These are phyloP conservation scores for Collybiopsis luxurians DNA, from an alignment of 768 basidiomycete genomes.

Conservation along the genomic window DNA sequence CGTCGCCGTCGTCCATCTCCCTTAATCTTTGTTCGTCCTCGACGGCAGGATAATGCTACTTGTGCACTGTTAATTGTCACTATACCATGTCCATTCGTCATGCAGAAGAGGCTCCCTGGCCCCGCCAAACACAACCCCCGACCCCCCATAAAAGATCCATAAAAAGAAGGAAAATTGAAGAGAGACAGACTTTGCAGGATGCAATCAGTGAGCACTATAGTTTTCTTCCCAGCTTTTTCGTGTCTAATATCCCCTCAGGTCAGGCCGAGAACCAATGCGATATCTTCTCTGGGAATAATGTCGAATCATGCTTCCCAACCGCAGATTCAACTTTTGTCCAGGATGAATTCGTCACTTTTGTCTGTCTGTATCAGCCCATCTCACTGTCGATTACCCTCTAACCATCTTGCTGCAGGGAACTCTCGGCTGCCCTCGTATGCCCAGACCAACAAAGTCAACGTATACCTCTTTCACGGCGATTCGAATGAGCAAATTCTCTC, in stretches of 20 bases:
- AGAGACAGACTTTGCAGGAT: constrained; percentile 33
- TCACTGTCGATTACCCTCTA: constrained; percentile 11
- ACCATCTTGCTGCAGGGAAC: constrained; percentile 58
- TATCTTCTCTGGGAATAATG: constrained; percentile 59
- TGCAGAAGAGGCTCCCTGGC: constrained; percentile 39
- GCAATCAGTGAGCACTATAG: constrained; percentile 25
- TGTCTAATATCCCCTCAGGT: constrained; percentile 15
- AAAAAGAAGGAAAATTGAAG: constrained; percentile 28
- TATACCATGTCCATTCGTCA: constrained; percentile 35
- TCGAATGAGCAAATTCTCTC: constrained; percentile 48
- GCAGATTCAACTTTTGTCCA: constrained; percentile 58
- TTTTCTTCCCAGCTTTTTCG: constrained; percentile 8
- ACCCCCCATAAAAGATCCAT: constrained; percentile 17
- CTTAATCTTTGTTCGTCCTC: constrained; percentile 5
- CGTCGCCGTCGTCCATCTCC: constrained; percentile 18
- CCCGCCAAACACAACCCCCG: constrained; percentile 32
- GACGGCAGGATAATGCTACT: constrained; percentile 28
- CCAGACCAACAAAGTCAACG: constrained; percentile 62
- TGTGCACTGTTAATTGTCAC: constrained; percentile 20
- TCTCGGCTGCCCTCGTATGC: constrained; percentile 63
- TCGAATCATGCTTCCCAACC: constrained; percentile 77
- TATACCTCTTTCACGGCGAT: constrained; percentile 78
- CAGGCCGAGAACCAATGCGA: constrained; percentile 52
- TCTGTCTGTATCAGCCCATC: constrained; percentile 57
- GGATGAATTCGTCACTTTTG: constrained; percentile 70